These are phyloP conservation scores for Emericellopsis terricola DNA, from an alignment of 495 filamentous ascomycete genomes.

Conservation along the genomic window DNA sequence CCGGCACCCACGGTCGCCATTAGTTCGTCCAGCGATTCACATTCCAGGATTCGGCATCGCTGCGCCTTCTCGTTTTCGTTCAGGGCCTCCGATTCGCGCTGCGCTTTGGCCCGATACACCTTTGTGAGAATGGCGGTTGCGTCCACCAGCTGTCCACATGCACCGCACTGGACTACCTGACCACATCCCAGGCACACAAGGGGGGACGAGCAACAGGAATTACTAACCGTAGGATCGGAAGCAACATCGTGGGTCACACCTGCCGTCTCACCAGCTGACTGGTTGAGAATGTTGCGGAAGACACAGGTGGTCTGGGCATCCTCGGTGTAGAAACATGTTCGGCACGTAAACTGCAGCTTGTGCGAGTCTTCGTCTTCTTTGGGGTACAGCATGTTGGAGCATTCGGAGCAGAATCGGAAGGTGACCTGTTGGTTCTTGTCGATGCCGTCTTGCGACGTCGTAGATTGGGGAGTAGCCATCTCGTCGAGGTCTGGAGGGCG, in stretches of 20 bases:
- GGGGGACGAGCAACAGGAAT: slow-evolving; percentile 10
- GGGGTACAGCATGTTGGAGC: slow-evolving; percentile 95
- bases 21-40: no score
- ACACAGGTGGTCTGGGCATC: slow-evolving; percentile 71
- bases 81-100: no score
- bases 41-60: no score
- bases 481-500: slow-evolving; percentile 1
- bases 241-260: slow-evolving; percentile 94
- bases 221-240: slow-evolving; percentile 80
- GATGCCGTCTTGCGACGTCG: slow-evolving; percentile 17
- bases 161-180: slow-evolving; percentile 7
- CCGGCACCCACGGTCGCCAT: no score
- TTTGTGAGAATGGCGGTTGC: no score
- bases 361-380: slow-evolving; percentile 58
- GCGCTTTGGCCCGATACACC: no score
- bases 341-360: slow-evolving; percentile 45
- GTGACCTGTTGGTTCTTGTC: slow-evolving; percentile 58
- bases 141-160: slow-evolving; percentile 18
- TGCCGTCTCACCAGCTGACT: slow-evolving; percentile 80
- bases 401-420: slow-evolving; percentile 95
- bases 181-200: slow-evolving; percentile 13
- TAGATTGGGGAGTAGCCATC: slow-evolving; percentile 45
- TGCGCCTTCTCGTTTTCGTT: no score
- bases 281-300: slow-evolving; percentile 80
- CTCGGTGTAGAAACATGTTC: slow-evolving; percentile 81